Evolutionary conservation across 1,284 basidiomycete species (phyloP), one percentile per base, ranked within the genome.

Genomic region (Phaffia rhodozyma): DNA sequence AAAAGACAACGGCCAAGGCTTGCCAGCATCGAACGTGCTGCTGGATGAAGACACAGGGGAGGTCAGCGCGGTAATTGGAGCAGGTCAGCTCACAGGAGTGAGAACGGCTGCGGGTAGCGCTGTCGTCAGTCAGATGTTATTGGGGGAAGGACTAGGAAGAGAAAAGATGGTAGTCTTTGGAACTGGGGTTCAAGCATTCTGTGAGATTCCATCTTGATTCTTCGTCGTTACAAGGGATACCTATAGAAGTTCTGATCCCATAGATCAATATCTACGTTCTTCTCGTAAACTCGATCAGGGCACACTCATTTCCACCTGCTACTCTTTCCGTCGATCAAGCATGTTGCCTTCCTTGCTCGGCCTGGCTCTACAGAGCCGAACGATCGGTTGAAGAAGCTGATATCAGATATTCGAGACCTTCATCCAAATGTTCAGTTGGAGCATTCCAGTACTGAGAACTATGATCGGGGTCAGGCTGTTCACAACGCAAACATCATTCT

Each of bases 21-120:
- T 92, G 7, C 87, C 89, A 1, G 89, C 80, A 0, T 84, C 84
- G 1, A 92, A 87, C 0, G 72, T 91, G 30, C 79, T 92, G 1
- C 71, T 93, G 34, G 84, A 91, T 69, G 85, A 89, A 67, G 69
- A 70, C 5, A 83, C 81, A 0, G 90, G 89, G 1, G 75, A 76
- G 2, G 80, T 84, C 13, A 83, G 80, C 67, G 88, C 86, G 0
- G 75, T 92, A 20, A 76, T 92, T 30, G 91, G 92, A 70, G 84
- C 90, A 1, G 77, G 84, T 51, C 78, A 78, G 49, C 74, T 93
- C 66, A 92, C 90, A 0, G 86, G 88, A 1, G 73, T 90, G 54
- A 74, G 90, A 55, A 93, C 86, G 63, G 89, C 87, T 56, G 86
- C 86, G 67, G 86, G 88, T 85, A 56, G 53, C 6, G 49, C 55